phyloP scores from a whole-genome alignment of 805 yeast genomes.

The Kodamaea kaohsiungensis region DNA sequence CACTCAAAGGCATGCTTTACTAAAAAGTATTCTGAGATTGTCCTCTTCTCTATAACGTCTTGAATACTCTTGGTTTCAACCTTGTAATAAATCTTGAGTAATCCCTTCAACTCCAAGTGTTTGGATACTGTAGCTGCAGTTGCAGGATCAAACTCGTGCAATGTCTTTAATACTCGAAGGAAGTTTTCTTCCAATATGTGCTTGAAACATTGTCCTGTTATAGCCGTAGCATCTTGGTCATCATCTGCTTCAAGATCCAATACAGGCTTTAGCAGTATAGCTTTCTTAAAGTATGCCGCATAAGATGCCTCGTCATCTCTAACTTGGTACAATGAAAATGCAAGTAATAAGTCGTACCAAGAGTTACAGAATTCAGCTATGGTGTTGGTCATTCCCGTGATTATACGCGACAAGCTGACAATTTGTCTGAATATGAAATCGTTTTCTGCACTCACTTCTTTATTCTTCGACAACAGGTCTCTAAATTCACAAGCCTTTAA shows the following conservation, averaged over 20 bases:
- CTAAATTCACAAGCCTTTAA: slow-evolving; percentile 49
- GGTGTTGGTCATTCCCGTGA: slow-evolving; percentile 51
- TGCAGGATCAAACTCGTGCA: slow-evolving; percentile 61
- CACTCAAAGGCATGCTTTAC: slow-evolving; percentile 57
- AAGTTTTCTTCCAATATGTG: slow-evolving; percentile 58
- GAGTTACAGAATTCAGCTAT: slow-evolving; percentile 52
- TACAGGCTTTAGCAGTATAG: slow-evolving; percentile 31
- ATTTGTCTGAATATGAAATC: slow-evolving; percentile 36
- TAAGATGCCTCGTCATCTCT: slow-evolving; percentile 43
- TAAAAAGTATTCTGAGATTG: slow-evolving; percentile 57
- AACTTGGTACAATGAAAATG: slow-evolving; percentile 59
- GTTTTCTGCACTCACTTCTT: slow-evolving; percentile 25
- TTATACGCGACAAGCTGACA: slow-evolving; percentile 41
- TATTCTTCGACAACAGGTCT: slow-evolving; percentile 34
- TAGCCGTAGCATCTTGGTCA: slow-evolving; percentile 19
- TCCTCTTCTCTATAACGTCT: slow-evolving; percentile 19
- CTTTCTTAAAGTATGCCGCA: slow-evolving; percentile 33
- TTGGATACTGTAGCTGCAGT: slow-evolving; percentile 65
- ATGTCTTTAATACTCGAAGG: slow-evolving; percentile 55
- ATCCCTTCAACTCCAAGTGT: slow-evolving; percentile 63
- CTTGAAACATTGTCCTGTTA: slow-evolving; percentile 45
- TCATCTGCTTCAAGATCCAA: slow-evolving; percentile 23
- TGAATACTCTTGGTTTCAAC: slow-evolving; percentile 13
- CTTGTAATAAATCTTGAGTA: slow-evolving; percentile 43
- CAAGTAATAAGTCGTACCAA: slow-evolving; percentile 70